These are phyloP conservation scores for Xerocomus spinulosus DNA, from an alignment of 768 basidiomycete genomes.

Conservation along the genomic window DNA sequence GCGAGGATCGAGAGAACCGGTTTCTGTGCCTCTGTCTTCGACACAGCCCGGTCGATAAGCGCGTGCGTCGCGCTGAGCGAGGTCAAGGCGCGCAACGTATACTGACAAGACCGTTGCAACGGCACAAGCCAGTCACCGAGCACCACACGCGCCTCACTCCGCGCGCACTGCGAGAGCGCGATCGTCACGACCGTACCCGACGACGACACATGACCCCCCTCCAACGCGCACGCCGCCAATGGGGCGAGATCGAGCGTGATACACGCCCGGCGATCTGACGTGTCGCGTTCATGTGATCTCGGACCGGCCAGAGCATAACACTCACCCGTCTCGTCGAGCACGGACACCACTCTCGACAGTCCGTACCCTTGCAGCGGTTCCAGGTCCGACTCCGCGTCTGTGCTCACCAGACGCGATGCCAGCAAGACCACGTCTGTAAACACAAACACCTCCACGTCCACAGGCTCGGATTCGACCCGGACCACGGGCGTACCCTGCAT, in stretches of 20 bases:
- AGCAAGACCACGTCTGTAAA: constrained; percentile 73
- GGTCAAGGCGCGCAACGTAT: constrained; percentile 42
- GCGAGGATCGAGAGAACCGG: constrained; percentile 38
- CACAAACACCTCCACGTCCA: constrained; percentile 41
- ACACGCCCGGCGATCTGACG: constrained; percentile 25
- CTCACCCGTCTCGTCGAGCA: constrained; percentile 35
- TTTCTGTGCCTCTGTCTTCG: constrained; percentile 29
- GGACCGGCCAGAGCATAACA: background rate
- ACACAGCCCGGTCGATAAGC: constrained; percentile 25
- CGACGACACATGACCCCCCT: constrained; percentile 34
- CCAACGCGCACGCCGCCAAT: constrained; percentile 36
- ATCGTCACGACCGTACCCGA: constrained; percentile 33
- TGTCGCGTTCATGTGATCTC: background rate
- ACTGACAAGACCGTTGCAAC: constrained; percentile 48
- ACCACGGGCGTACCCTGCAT: constrained; percentile 16
- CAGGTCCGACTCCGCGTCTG: constrained; percentile 33
- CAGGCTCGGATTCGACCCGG: constrained; percentile 22
- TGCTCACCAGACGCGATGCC: constrained; percentile 26
- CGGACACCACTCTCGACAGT: constrained; percentile 44
- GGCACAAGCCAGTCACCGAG: constrained; percentile 43
- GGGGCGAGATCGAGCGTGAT: constrained; percentile 52
- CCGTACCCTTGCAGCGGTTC: constrained; percentile 44
- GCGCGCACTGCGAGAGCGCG: constrained; percentile 25
- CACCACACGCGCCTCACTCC: background rate
- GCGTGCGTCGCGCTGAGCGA: constrained; percentile 25